Conservation (phyloP, 1,284 basidiomycete species). For the Anthracocystis setariae region DNA sequence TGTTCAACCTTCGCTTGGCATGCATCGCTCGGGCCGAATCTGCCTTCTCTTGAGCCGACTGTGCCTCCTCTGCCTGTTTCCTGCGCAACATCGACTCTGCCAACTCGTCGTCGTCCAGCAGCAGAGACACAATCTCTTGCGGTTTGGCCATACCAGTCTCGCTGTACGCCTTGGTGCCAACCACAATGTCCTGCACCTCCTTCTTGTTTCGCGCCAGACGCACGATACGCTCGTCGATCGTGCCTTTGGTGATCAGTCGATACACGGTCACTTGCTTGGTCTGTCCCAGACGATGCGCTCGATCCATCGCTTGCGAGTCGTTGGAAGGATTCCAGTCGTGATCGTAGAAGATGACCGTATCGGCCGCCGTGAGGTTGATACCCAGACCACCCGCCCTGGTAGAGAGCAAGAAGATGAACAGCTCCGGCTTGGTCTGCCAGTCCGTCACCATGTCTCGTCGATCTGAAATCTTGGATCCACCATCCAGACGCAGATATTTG, state of each 20-base stretch:
- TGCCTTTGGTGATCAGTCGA: conserved; percentile 93
- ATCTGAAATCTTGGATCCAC: conserved; percentile 93
- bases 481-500: conserved; percentile 95
- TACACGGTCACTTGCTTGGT: conserved; percentile 99
- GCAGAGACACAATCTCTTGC: conserved; percentile 93
- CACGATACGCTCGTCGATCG: conserved; percentile 98
- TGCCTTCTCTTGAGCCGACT: conserved; percentile 64
- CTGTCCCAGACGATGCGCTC: conserved; percentile 97
- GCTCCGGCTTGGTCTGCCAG: conserved; percentile 91
- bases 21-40: conserved; percentile 63
- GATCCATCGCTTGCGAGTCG: conserved; percentile 99
- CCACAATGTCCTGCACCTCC: conserved; percentile 89
- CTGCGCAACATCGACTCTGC: conserved; percentile 67
- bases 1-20: conserved; percentile 58
- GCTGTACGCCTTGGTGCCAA: conserved; percentile 86
- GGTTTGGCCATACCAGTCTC: conserved; percentile 80
- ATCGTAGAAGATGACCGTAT: conserved; percentile 96
- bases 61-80: conserved; percentile 66
- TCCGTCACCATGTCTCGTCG: conserved; percentile 98
- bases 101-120: conserved; percentile 88
- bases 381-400: conserved; percentile 97
- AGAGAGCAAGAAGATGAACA: conserved; percentile 75
- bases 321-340: conserved; percentile 97
- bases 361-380: conserved; percentile 95
- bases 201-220: conserved; percentile 69